Conservation (phyloP, 345 rosid species). For the Acer negundo region DNA sequence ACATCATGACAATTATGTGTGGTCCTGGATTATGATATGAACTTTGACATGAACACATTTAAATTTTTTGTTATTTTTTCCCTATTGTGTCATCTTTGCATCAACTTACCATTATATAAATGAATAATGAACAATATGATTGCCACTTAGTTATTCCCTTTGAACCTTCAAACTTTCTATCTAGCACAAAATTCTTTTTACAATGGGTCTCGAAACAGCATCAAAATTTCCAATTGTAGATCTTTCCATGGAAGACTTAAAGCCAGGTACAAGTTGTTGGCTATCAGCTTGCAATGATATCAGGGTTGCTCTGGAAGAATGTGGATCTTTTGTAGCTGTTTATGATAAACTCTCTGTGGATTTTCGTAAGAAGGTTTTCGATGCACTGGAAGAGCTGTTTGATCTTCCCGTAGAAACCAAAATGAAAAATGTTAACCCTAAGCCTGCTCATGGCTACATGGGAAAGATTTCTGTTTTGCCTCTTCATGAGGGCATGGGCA, state of each 20-base stretch:
- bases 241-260: slow-evolving; percentile 36
- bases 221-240: slow-evolving; percentile 29
- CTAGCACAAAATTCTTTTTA: neutral
- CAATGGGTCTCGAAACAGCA: slow-evolving; percentile 25
- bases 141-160: neutral
- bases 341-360: slow-evolving; percentile 32
- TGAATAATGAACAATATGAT: neutral
- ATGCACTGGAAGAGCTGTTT: slow-evolving; percentile 37
- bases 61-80: no score
- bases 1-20: neutral
- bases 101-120: no score
- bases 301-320: slow-evolving; percentile 48
- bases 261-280: slow-evolving; percentile 49
- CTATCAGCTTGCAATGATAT: slow-evolving; percentile 36
- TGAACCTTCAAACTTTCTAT: neutral
- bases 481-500: slow-evolving; percentile 50
- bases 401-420: slow-evolving; percentile 49
- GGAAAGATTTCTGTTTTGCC: slow-evolving; percentile 38
- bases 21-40: neutral
- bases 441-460: slow-evolving; percentile 50
- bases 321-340: slow-evolving; percentile 53
- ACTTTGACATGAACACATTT: no score
- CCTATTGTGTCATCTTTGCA: neutral
- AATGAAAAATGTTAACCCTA: slow-evolving; percentile 36
- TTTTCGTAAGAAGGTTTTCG: slow-evolving; percentile 33